Evolutionary conservation across 108 stramenopile species (phyloP), one percentile per base, ranked within the genome.

Genomic region (Parietichytrium sp.): DNA sequence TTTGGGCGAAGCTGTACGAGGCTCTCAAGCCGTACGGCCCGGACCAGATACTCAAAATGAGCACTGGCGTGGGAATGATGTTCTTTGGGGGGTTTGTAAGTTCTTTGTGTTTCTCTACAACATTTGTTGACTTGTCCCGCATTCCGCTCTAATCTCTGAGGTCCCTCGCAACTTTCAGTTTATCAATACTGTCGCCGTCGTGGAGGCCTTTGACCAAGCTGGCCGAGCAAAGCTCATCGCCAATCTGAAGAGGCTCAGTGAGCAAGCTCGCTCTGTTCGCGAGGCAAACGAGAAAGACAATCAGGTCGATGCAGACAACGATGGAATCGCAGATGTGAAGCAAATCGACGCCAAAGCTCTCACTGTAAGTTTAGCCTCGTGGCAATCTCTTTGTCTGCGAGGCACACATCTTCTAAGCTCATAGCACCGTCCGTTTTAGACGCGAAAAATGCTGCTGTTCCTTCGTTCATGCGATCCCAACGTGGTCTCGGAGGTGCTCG

Each of bases 31-130:
- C 55, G 8, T 72, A 72, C 38, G 55, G 55, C 6, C 55, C 55
- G 0, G 42, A 72, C 36, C 36, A 72, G 29, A 72, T 72, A 30
- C 33, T 72, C 36, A 38, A 38, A n/a, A 72, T 72, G 55, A 30
- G 33, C 36, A 42, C 33, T 38, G 96, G 96, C 0, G 86, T 92
- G 30, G 54, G 92, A 50, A 90, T 96, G 82, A 96, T 95, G 83
- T 98, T 98, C 92, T 96, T 96, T 83, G 97, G 97, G 0, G 97
- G 97, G 15, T 82, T 93, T n/a, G n/a, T n/a, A n/a, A n/a, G n/a
- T n/a, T n/a, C n/a, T n/a, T n/a, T n/a, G n/a, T n/a, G n/a, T n/a
- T n/a, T n/a, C n/a, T n/a, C n/a, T n/a, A n/a, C n/a, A n/a, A n/a
- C n/a, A n/a, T n/a, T n/a, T n/a, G n/a, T n/a, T n/a, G n/a, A n/a